Percentiles rank a stretch among this genome's conserved stretches.
Conservation (phyloP, 2,329 filamentous ascomycete species). For the Trichoderma polysporum region DNA sequence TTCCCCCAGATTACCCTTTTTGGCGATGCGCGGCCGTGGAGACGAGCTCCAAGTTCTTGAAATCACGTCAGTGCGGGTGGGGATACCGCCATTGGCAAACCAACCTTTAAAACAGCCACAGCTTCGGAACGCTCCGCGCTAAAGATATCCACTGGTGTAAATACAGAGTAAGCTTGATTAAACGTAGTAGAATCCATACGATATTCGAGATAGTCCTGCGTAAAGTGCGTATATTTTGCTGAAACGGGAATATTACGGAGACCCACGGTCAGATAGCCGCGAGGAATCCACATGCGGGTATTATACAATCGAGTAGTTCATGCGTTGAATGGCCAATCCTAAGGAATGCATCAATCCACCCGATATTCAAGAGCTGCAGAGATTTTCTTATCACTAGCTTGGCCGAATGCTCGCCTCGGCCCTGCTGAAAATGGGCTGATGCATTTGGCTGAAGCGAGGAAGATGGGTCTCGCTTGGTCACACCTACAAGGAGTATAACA, state of each 20-base stretch:
- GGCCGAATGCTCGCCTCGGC: not conserved
- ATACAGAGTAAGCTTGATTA: not conserved
- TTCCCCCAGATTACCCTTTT: constrained; percentile 14
- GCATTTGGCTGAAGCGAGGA: not conserved
- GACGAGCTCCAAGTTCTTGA: not conserved
- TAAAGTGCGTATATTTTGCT: constrained; percentile 6
- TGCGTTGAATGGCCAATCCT: not conserved
- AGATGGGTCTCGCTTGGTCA: not conserved
- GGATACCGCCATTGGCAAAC: constrained; percentile 18
- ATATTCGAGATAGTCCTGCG: not conserved
- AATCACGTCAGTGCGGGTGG: constrained; percentile 20
- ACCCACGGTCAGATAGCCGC: not conserved
- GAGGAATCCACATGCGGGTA: not conserved
- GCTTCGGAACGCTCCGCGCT: not conserved
- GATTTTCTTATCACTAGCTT: not conserved
- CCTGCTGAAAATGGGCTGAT: not conserved
- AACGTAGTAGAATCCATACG: not conserved
- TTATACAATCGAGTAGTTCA: not conserved
- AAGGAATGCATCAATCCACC: not conserved
- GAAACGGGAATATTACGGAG: not conserved
- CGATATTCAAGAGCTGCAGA: not conserved
- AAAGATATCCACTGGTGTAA: not conserved
- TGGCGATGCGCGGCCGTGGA: constrained; percentile 3
- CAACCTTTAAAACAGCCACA: not conserved
- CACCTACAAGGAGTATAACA: not conserved